Evolutionary conservation across 441 rosid species (phyloP).

Genomic region (Pelargonium australe): DNA sequence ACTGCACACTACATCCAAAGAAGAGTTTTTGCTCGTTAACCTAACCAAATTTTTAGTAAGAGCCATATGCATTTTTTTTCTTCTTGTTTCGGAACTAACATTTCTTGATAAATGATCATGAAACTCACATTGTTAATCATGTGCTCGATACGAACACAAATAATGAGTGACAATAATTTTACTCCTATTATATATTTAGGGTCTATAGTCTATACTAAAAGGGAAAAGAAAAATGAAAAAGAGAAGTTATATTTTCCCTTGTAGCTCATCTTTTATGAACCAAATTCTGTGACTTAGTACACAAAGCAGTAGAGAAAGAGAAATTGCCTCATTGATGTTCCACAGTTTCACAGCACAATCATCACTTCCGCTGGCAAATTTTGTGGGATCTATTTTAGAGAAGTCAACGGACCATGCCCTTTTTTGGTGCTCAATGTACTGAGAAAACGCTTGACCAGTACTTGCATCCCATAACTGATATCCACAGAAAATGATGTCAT

Average conservation of each 20-base stretch:
- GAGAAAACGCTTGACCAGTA: slow-evolving; percentile 74
- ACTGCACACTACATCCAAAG: too few species aligned
- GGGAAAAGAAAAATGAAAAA: too few species aligned
- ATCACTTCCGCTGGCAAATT: slow-evolving; percentile 94
- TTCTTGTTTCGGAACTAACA: neutral
- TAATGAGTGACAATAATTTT: too few species aligned
- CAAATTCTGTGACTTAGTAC: neutral
- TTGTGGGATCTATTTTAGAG: slow-evolving; percentile 72
- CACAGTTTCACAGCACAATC: slow-evolving; percentile 94
- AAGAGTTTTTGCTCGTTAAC: too few species aligned
- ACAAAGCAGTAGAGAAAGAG: slow-evolving; percentile 13
- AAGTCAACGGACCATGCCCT: slow-evolving; percentile 99
- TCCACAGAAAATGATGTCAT: slow-evolving; percentile 25
- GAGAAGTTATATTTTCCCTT: neutral
- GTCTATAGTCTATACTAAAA: too few species aligned
- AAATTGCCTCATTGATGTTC: slow-evolving; percentile 81
- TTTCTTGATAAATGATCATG: neutral
- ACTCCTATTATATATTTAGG: neutral
- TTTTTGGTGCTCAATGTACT: slow-evolving; percentile 74
- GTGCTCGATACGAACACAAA: too few species aligned
- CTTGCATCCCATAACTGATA: slow-evolving; percentile 89
- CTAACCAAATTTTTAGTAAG: too few species aligned
- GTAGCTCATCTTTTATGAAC: too few species aligned
- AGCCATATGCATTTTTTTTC: neutral
- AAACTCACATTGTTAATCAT: neutral